Conservation (phyloP, 495 filamentous ascomycete genomes). For the Tuber melanosporum region DNA sequence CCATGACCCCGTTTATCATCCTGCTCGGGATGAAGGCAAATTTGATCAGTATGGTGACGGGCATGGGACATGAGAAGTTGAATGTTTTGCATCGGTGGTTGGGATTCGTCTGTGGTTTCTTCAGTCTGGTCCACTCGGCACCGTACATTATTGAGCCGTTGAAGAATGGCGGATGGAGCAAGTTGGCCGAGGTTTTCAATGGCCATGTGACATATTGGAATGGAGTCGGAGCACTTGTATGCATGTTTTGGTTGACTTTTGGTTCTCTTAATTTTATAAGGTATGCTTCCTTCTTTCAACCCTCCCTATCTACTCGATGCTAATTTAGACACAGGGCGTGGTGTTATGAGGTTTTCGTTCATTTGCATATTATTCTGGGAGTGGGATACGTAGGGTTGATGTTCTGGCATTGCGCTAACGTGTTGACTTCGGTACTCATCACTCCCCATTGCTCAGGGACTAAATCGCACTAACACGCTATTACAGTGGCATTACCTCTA, state of each 20-base stretch:
- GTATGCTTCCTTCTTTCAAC: conserved; percentile 40
- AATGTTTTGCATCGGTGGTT: conserved; percentile 93
- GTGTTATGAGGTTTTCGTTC: conserved; percentile 78
- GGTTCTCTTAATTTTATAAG: conserved; percentile 68
- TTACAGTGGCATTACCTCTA: conserved; percentile 72
- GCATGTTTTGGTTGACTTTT: conserved; percentile 71
- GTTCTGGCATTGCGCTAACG: conserved; percentile 95
- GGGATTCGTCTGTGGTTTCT: conserved; percentile 77
- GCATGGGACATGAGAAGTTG: conserved; percentile 84
- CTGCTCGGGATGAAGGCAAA: conserved; percentile 89
- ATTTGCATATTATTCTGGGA: conserved; percentile 73
- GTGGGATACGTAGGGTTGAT: conserved; percentile 75
- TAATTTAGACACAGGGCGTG: conserved; percentile 42
- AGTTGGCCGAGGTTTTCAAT: conserved; percentile 61
- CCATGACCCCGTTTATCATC: conserved; percentile 90
- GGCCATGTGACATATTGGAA: conserved; percentile 73
- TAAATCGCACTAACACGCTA: conserved; percentile 5
- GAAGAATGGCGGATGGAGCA: conserved; percentile 62
- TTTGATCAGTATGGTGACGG: conserved; percentile 73
- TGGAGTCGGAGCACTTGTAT: conserved; percentile 78
- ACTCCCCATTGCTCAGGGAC: not conserved
- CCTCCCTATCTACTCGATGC: conserved; percentile 19
- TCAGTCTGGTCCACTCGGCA: conserved; percentile 73
- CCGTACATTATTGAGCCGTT: conserved; percentile 87
- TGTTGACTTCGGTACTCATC: conserved; percentile 56